Percentiles rank a stretch among this genome's conserved stretches.
These are phyloP conservation scores for Centrapalus pauciflorus DNA, from an alignment of 129 eudicot species.

Conservation along the genomic window DNA sequence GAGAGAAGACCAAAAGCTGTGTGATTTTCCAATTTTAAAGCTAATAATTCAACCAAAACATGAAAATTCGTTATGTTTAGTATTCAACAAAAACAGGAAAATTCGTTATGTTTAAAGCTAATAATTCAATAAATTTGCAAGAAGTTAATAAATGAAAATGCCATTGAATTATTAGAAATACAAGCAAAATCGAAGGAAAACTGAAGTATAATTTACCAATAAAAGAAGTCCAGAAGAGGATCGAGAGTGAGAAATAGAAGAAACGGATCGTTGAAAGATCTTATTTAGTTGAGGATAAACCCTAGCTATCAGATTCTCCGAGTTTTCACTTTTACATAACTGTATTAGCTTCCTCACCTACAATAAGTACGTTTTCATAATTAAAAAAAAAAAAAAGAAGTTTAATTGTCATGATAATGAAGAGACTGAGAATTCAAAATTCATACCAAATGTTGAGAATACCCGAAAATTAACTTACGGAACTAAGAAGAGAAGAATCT, in stretches of 20 bases:
- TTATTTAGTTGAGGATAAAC: slow-evolving; percentile 86
- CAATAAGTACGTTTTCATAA: not conserved
- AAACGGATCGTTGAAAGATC: slow-evolving; percentile 72
- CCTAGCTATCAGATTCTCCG: slow-evolving; percentile 78
- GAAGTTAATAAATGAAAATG: not conserved
- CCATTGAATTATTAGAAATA: not conserved
- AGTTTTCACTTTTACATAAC: slow-evolving; percentile 61
- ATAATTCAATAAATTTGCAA: not conserved
- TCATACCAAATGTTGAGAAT: not conserved
- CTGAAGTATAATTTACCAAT: slow-evolving; percentile 34
- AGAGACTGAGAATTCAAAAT: not conserved
- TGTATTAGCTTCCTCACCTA: slow-evolving; percentile 73
- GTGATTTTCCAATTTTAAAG: too few relatives aligned
- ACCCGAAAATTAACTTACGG: slow-evolving; percentile 35
- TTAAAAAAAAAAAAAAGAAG: not conserved
- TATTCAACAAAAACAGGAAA: too few relatives aligned
- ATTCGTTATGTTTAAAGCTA: not conserved
- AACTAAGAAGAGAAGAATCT: slow-evolving; percentile 67
- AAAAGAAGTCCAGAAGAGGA: slow-evolving; percentile 69
- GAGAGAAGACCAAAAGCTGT: not conserved
- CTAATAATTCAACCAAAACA: too few relatives aligned
- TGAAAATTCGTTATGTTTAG: too few relatives aligned
- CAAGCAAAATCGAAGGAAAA: not conserved
- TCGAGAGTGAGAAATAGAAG: slow-evolving; percentile 64
- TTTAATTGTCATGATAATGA: not conserved